A percentile compares a stretch with the other conserved stretches of the same genome.
phyloP scores from a whole-genome alignment of 345 rosid species.

The rapeseed (Brassica napus) region Da-Ae NC_063452.1:17320001-17320500 shows the following conservation, averaged over 20 bases:
- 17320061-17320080: no score
- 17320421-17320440: background rate
- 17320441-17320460: background rate
- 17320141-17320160: no score
- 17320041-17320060: background rate
- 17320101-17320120: no score
- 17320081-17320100: no score
- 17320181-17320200: no score
- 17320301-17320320: background rate
- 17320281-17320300: background rate
- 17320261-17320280: no score
- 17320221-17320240: no score
- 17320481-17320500: background rate
- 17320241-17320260: no score
- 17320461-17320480: no score
- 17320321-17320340: background rate
- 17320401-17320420: background rate
- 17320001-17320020: constrained; percentile 14
- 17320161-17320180: no score
- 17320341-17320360: background rate
- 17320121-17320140: no score
- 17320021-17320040: constrained; percentile 30
- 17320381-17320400: background rate
- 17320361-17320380: background rate
- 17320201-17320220: no score